A percentile compares a stretch with the other conserved stretches of the same genome.
These are phyloP conservation scores for Leucocoprinus sp. DNA, from an alignment of 768 basidiomycete species.

Conservation along the genomic window DNA sequence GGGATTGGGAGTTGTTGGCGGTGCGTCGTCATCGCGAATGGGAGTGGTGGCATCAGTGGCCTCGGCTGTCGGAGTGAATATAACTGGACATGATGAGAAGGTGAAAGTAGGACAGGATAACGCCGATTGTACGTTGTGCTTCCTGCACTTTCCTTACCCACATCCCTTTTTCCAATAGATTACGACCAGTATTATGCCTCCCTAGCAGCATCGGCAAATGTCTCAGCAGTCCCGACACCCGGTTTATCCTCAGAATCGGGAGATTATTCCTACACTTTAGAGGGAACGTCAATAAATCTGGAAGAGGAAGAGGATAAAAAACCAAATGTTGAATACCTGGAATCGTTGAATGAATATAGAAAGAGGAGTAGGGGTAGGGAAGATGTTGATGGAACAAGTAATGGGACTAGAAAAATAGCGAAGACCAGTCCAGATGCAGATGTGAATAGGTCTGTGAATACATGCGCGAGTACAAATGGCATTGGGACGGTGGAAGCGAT, in stretches of 20 bases:
- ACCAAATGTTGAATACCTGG: conserved; percentile 56
- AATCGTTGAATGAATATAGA: conserved; percentile 62
- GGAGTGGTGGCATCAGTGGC: neutral
- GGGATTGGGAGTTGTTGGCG: conserved; percentile 53
- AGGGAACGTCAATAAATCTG: no score
- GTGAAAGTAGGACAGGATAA: conserved; percentile 43
- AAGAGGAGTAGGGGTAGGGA: conserved; percentile 68
- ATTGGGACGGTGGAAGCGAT: conserved; percentile 14
- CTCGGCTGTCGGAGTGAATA: conserved; percentile 14
- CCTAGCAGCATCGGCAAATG: conserved; percentile 50
- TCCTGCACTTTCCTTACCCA: neutral
- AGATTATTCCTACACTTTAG: conserved; percentile 15
- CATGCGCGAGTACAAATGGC: conserved; percentile 1
- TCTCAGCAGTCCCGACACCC: conserved; percentile 55
- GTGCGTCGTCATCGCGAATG: conserved; percentile 16
- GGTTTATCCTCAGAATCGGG: conserved; percentile 43
- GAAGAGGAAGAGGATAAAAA: conserved; percentile 69
- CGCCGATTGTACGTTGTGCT: conserved; percentile 43
- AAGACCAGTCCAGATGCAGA: conserved; percentile 18
- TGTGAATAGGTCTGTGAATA: conserved; percentile 15
- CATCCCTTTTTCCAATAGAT: conserved; percentile 30
- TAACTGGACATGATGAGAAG: conserved; percentile 25
- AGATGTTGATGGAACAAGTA: conserved; percentile 27
- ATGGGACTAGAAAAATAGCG: conserved; percentile 36
- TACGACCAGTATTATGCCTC: conserved; percentile 82